Evolutionary conservation across 441 rosid genomes (phyloP).

Genomic region (Erodium chrysanthum): DNA sequence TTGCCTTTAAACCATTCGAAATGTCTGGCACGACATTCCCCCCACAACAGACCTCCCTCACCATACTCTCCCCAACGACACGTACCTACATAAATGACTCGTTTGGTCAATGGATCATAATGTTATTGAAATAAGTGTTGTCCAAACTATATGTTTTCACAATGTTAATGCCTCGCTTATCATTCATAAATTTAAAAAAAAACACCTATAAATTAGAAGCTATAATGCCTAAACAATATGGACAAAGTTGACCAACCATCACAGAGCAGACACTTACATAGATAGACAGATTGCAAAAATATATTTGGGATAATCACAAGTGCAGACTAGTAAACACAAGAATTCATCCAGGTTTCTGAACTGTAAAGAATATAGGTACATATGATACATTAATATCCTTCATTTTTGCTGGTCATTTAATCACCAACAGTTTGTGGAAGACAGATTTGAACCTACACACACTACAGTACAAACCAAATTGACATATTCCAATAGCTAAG

Average conservation of each 20-base stretch:
- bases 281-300: neutral
- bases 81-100: conserved; percentile 42
- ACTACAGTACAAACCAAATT: neutral
- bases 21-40: conserved; percentile 66
- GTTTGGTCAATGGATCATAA: neutral
- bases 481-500: neutral
- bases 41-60: conserved; percentile 93
- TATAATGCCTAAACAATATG: neutral
- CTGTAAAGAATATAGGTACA: neutral
- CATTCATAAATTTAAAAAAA: neutral
- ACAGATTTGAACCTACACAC: neutral
- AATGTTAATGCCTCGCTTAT: neutral
- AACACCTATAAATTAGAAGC: neutral
- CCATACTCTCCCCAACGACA: conserved; percentile 96
- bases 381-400: neutral
- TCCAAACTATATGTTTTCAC: neutral
- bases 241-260: neutral
- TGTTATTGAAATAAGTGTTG: neutral
- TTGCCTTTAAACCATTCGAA: conserved; percentile 93
- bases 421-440: neutral
- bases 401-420: neutral
- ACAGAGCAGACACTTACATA: neutral
- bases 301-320: neutral
- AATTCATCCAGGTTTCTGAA: neutral
- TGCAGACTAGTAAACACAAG: neutral